Base-by-base conservation (phyloP, 306 rosid genomes). In the Trifolium fragiferum region DNA sequence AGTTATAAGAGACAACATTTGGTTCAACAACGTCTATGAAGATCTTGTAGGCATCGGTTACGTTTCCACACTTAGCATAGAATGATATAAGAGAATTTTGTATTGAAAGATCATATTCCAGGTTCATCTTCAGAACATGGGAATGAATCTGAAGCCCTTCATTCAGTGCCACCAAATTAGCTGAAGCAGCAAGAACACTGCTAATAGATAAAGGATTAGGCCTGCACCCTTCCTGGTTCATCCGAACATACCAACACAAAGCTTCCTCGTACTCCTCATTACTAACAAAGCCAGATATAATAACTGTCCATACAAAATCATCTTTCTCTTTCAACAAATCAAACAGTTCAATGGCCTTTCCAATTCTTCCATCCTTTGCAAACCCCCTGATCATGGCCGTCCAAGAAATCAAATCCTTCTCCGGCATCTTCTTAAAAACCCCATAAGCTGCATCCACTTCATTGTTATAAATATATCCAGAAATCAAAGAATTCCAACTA, bases 141-240 rank as follows among this genome's bases (percentile, higher is more conserved):
- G 87, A 78, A 82, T 93, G 95, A 73, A 90, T 74, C 75, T 90
- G 93, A 76, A 86, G 69, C 58, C 98, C 98, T 86, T 87, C 95
- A 32, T 73, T 85, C 70, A 89, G 64, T 40, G 84, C 77, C 23
- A 67, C 95, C 76, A 93, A 75, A 80, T 88, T 68, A 19, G 90
- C 90, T 4, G 93, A 84, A 79, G 98, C 96, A 40, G 95, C 80
- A 13, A 93, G 83, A 79, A 87, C 84, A 66, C 90, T 80, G 80
- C 93, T 90, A 11, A 89, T 74, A 55, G 98, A 87, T 57, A 82
- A 80, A 75, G 93, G 84, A 67, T 84, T 89, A 15, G 89, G 87
- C 75, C 40, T 79, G 80, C 78, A 66, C 55, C 77, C 84, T 65
- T 76, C 83, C 73, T 33, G 69, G 55, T 78, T 84, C 95, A 93